Base-by-base conservation (phyloP, 352 stramenopile genomes). In the Globisporangium viniferum region DNA sequence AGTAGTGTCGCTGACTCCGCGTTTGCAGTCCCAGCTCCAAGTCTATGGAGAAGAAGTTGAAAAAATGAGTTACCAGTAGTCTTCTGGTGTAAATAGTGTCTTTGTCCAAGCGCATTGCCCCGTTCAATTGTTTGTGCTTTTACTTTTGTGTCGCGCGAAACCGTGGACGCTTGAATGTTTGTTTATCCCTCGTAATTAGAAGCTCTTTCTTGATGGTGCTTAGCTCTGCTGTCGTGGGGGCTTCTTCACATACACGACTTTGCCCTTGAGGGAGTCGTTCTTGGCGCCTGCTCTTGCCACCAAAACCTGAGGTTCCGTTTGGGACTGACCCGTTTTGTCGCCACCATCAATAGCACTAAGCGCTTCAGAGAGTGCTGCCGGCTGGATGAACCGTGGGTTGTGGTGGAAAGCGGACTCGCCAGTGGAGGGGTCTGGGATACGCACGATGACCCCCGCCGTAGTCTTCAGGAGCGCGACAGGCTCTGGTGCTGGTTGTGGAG, bases 211-310 rank as follows among this genome's bases (percentile, higher is more conserved):
- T 12, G 46, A 12, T 22, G 27, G 20, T 8, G 15, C 29, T 57
- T 54, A 64, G 64, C n/a, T 39, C 27, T 27, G 29, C 41, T 64
- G 66, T 14, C 61, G 57, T 41, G 73, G 62, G 3, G 74, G 69
- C 53, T 77, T 81, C 72, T 88, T 91, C 27, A 92, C 68, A 65
- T 84, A 93, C 46, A 91, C 73, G 51, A 92, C 59, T 46, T 80
- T 93, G 67, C 66, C 66, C 68, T 80, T 81, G 39, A 91, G 57
- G 27, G 64, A 54, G 62, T 70, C n/a, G 44, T 92, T 93, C 36
- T 73, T 66, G 4, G 61, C 58, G 39, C 80, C 80, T 31, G 66
- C 59, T 69, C 66, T 85, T 41, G 74, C 83, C 0, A 84, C 69
- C 31, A 80, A 61, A n/a, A 89, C 65, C 27, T 48, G 56, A 22